These are phyloP conservation scores for Trypanosoma theileri DNA, from an alignment of 208 protist genomes.

Conservation along the genomic window DNA sequence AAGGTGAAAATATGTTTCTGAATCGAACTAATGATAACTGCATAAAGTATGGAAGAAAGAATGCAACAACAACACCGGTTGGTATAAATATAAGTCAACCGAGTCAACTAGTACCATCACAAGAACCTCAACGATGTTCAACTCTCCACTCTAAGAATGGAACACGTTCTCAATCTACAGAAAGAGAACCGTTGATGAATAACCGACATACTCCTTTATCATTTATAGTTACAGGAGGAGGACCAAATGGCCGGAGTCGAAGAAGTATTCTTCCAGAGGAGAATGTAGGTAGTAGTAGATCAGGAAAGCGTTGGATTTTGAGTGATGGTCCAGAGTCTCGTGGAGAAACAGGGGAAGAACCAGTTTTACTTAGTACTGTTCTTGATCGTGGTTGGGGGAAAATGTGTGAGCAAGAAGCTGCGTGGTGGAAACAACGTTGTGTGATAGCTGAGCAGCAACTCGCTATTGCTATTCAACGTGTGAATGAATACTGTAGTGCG, in stretches of 20 bases:
- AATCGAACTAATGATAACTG: constrained; percentile 14
- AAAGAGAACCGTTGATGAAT: background rate
- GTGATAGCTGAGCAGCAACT: constrained; percentile 26
- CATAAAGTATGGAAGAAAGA: background rate
- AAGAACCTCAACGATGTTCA: background rate
- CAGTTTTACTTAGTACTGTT: constrained; percentile 13
- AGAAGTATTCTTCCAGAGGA: background rate
- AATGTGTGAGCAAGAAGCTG: constrained; percentile 14
- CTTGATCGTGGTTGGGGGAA: constrained; percentile 9
- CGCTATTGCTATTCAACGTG: background rate
- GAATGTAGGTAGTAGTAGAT: no score
- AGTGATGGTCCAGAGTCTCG: background rate
- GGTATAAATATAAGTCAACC: constrained; percentile 16
- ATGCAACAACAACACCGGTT: background rate
- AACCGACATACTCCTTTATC: background rate
- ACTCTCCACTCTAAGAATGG: constrained; percentile 3
- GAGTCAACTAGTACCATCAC: background rate
- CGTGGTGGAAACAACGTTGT: constrained; percentile 22
- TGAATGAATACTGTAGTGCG: background rate
- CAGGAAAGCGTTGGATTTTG: no score
- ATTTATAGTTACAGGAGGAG: no score
- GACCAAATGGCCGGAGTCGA: no score
- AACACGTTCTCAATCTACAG: background rate
- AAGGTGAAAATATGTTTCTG: background rate
- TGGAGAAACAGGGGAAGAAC: constrained; percentile 9